Base-by-base conservation (phyloP, 768 basidiomycete genomes). In the Termitomyces sp. region DNA sequence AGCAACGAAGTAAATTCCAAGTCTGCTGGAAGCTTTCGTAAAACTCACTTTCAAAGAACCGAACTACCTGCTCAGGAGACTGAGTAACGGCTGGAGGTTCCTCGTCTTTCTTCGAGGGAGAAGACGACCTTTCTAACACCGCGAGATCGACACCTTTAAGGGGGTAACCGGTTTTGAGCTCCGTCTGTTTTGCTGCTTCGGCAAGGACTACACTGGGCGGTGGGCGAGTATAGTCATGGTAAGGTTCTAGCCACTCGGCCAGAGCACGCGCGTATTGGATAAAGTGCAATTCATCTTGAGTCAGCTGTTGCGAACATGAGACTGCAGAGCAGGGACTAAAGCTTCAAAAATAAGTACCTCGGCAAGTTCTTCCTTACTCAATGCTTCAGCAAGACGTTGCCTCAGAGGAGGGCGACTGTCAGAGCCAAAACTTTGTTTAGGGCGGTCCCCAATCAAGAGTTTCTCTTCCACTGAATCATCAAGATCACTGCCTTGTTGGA, bases 401-500 rank as follows among this genome's bases (percentile, higher is more conserved):
- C 71, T 75, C 40, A 90, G 65, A 11, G 85, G 77, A 23, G 81
- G 61, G 45, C 77, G 77, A 19, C 74, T 76, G 43, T 82, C 77
- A 0, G 79, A 73, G 44, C 80, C 76, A 19, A 74, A 68, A 43
- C 75, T 82, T 62, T 82, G 83, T 66, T 87, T 90, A 3, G 89
- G 89, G 25, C 89, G 80, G 71, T 92, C 90, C 25, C 90, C 89
- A 56, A 90, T 85, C 41, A 92, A 75, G 11, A 92, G 76, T 64
- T 90, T 92, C 63, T 91, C 89, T 69, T 92, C 89, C 0, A 90
- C 87, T 0, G 79, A 83, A 60, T 90, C 87, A 64, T 92, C 87
- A 43, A 92, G 74, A 63, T 93, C 90, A 62, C 89, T 90, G 31
- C 86, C 87, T 68, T 87, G 83, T 63, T 89, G 85, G 69, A 92